Base-by-base conservation (phyloP, 192 early-diverging fungal genomes). In the Gigaspora rosea region DNA sequence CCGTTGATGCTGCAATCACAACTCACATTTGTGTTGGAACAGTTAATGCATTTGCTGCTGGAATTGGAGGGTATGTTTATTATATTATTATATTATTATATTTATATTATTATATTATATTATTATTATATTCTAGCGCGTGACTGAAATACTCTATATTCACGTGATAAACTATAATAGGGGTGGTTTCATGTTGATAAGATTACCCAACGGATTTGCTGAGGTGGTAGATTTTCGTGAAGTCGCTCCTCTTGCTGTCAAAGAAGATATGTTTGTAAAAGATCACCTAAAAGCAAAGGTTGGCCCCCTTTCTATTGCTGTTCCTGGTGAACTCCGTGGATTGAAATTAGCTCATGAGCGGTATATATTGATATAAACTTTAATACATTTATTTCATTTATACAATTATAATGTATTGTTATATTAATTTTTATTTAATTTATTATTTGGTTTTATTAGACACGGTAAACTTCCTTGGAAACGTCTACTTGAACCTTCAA, bases 1-100 rank as follows among this genome's bases (percentile, higher is more conserved):
- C 97, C 3, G 90, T 95, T 1, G 97, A 98, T 81, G 90, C 95
- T 0, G 91, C 94, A 13, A 89, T 98, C 51, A 95, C 95, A 2
- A 88, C 94, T 52, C 87, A 92, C 7, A 86, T 96, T 16, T 97
- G 96, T 78, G 87, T 95, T 70, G 96, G 95, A 59, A 88, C 92
- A 18, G 89, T 96, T 33, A 93, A 97, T 78, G 90, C 86, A 51
- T 95, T 94, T 82, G 90, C 93, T 18, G 90, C 91, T 22, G 97
- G 97, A 36, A 94, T 98, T 65, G 95, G 96, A 51, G 95, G 83
- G 83, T 84, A 82, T 58, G 63, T 6, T 56, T 56, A 15, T 15
- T 13, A 56, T 15, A 27, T 27, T 27, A 27, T 27, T 27, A 27
- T 56, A 56, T 56, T 13, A 56, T 56, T 56, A 56, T n/a, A n/a